Conservation (phyloP, 116 monocot species). For the Iris pallida region DNA sequence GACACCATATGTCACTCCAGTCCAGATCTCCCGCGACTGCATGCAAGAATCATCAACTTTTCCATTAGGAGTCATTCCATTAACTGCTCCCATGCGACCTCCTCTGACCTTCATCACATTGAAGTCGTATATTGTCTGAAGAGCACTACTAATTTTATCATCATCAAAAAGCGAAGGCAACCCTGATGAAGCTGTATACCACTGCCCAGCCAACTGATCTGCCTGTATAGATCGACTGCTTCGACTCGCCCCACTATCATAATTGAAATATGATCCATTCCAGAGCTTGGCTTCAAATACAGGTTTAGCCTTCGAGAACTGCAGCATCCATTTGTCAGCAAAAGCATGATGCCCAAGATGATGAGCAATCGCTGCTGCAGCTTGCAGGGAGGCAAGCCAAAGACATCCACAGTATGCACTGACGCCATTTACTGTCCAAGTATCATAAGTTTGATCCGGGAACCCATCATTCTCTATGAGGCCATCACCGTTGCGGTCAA, state of each 20-base stretch:
- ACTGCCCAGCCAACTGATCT: slow-evolving; percentile 90
- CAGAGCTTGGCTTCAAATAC: slow-evolving; percentile 76
- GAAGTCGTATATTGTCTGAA: slow-evolving; percentile 83
- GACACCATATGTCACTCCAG: slow-evolving; percentile 83
- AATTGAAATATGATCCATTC: slow-evolving; percentile 95
- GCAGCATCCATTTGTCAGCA: slow-evolving; percentile 60
- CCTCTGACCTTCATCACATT: slow-evolving; percentile 90
- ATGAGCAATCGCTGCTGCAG: slow-evolving; percentile 79
- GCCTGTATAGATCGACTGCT: slow-evolving; percentile 89
- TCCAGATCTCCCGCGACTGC: slow-evolving; percentile 98
- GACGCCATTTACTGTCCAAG: slow-evolving; percentile 93
- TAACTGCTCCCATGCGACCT: slow-evolving; percentile 90
- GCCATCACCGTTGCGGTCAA: slow-evolving; percentile 83
- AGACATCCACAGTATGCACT: slow-evolving; percentile 94
- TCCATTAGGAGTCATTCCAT: slow-evolving; percentile 88
- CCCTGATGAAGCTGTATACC: slow-evolving; percentile 83
- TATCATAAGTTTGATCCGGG: slow-evolving; percentile 95
- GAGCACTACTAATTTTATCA: slow-evolving; percentile 50
- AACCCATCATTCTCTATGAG: slow-evolving; percentile 97
- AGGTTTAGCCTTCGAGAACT: slow-evolving; percentile 57
- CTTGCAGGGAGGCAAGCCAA: slow-evolving; percentile 87
- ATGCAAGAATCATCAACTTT: slow-evolving; percentile 82
- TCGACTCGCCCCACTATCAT: slow-evolving; percentile 73
- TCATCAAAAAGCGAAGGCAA: slow-evolving; percentile 76
- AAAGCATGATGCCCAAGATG: slow-evolving; percentile 63